A percentile compares a stretch with the other conserved stretches of the same genome.
phyloP scores from a whole-genome alignment of 1,284 basidiomycete genomes.

The Ustilago trichophora region DNA sequence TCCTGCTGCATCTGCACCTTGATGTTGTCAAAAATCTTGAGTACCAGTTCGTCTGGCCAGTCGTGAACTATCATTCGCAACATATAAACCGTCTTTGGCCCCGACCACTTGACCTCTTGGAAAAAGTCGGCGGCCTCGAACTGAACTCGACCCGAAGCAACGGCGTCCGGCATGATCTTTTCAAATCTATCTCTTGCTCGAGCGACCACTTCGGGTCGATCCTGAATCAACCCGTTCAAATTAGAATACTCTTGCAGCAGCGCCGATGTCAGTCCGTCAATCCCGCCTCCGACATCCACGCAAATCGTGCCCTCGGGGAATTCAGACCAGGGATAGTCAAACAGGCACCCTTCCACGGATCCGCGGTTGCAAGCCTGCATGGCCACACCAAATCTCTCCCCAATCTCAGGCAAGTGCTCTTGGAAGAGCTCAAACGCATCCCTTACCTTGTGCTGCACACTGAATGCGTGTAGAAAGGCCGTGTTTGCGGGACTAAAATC shows the following conservation, averaged over 20 bases:
- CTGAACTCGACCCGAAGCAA: slow-evolving; percentile 17
- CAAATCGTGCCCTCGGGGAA: slow-evolving; percentile 9
- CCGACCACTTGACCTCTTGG: slow-evolving; percentile 7
- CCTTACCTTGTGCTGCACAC: slow-evolving; percentile 3
- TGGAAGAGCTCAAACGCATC: slow-evolving; percentile 10
- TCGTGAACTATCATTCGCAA: slow-evolving; percentile 33
- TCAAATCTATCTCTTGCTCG: slow-evolving; percentile 24
- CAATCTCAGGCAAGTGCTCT: slow-evolving; percentile 3
- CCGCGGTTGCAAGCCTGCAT: slow-evolving; percentile 22
- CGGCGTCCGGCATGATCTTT: slow-evolving; percentile 20
- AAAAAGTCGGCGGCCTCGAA: slow-evolving; percentile 25
- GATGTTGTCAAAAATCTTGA: slow-evolving; percentile 26
- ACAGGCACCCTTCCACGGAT: slow-evolving; percentile 8
- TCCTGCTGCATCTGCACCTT: slow-evolving; percentile 17
- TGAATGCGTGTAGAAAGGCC: slow-evolving; percentile 12
- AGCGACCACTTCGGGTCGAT: slow-evolving; percentile 14
- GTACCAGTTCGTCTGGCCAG: slow-evolving; percentile 10
- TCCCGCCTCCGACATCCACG: slow-evolving; percentile 34
- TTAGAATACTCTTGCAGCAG: slow-evolving; percentile 13
- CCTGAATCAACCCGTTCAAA: slow-evolving; percentile 20
- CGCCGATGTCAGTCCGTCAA: slow-evolving; percentile 6
- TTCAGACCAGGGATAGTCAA: slow-evolving; percentile 28
- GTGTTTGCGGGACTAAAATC: slow-evolving; percentile 11
- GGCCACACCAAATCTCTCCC: slow-evolving; percentile 6
- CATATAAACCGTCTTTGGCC: slow-evolving; percentile 20